Percentiles rank a stretch among this genome's conserved stretches.
These are phyloP conservation scores for Kodamaea alishanica DNA, from an alignment of 1,139 yeast genomes.

Conservation along the genomic window DNA sequence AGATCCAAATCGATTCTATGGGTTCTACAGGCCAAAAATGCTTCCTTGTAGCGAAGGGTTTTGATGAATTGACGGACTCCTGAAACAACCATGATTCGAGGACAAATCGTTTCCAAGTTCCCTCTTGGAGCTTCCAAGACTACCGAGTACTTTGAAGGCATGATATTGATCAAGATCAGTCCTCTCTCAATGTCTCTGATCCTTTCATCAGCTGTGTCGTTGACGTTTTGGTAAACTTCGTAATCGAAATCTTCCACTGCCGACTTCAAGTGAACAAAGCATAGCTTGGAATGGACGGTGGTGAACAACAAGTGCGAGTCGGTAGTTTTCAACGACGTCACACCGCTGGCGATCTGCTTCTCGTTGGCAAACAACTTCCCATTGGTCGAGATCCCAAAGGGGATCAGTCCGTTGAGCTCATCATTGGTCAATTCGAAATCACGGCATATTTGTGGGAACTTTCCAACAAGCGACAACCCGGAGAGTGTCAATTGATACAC, in stretches of 20 bases:
- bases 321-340: conserved; percentile 76
- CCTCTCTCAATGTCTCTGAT: conserved; percentile 89
- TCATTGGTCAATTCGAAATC: conserved; percentile 51
- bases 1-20: conserved; percentile 91
- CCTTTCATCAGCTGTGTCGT: conserved; percentile 60
- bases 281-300: conserved; percentile 80
- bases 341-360: conserved; percentile 64
- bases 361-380: conserved; percentile 74
- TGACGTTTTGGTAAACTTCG: conserved; percentile 14
- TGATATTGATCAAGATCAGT: conserved; percentile 69
- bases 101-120: conserved; percentile 88
- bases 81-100: conserved; percentile 85
- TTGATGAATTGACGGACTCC: conserved; percentile 74
- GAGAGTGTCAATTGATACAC: conserved; percentile 39
- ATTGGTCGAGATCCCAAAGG: conserved; percentile 67
- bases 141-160: conserved; percentile 82
- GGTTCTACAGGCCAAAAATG: conserved; percentile 79
- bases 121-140: conserved; percentile 95
- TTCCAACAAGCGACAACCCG: conserved; percentile 24
- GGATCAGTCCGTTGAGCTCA: conserved; percentile 30
- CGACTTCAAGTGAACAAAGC: conserved; percentile 69
- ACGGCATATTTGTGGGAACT: conserved; percentile 68
- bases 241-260: conserved; percentile 21
- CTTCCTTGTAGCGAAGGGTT: conserved; percentile 55
- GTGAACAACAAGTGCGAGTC: conserved; percentile 76